phyloP scores from a whole-genome alignment of 352 stramenopile genomes.

The Blastocystis sp. region DNA sequence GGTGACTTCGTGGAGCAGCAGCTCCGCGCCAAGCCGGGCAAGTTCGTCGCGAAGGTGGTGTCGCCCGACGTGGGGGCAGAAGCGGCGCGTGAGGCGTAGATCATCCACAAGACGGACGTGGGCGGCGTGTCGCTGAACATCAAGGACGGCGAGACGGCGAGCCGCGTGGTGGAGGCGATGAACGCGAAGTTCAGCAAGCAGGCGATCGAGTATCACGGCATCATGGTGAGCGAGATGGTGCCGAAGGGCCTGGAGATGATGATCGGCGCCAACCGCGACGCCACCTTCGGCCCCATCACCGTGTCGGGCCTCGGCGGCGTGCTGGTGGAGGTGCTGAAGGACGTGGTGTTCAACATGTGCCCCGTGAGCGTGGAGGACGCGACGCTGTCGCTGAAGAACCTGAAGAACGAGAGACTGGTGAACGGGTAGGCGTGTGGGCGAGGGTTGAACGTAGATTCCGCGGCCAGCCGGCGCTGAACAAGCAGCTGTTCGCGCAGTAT shows the following conservation, averaged over 20 bases:
- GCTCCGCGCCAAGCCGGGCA: background rate
- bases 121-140: conserved; percentile 56
- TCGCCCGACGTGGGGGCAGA: conserved; percentile 23
- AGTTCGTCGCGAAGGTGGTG: conserved; percentile 46
- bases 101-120: conserved; percentile 59
- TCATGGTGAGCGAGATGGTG: conserved; percentile 67
- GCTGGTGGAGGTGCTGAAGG: conserved; percentile 52
- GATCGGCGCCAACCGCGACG: conserved; percentile 57
- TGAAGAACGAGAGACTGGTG: conserved; percentile 30
- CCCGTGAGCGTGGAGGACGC: conserved; percentile 33
- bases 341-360: conserved; percentile 67
- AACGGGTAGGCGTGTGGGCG: background rate
- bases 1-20: conserved; percentile 32
- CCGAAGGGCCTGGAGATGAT: conserved; percentile 58
- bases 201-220: conserved; percentile 51
- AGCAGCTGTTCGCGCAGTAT: conserved; percentile 44
- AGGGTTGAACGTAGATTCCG: background rate
- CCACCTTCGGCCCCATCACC: conserved; percentile 43
- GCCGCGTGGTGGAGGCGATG: conserved; percentile 15
- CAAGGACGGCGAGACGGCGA: conserved; percentile 1
- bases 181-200: conserved; percentile 49
- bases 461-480: conserved; percentile 40
- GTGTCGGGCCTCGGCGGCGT: conserved; percentile 23
- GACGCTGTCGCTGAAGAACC: conserved; percentile 21
- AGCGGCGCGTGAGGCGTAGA: background rate